Conservation (phyloP, 2,329 filamentous ascomycete genomes). For the Penicillium rolfsii region DNA sequence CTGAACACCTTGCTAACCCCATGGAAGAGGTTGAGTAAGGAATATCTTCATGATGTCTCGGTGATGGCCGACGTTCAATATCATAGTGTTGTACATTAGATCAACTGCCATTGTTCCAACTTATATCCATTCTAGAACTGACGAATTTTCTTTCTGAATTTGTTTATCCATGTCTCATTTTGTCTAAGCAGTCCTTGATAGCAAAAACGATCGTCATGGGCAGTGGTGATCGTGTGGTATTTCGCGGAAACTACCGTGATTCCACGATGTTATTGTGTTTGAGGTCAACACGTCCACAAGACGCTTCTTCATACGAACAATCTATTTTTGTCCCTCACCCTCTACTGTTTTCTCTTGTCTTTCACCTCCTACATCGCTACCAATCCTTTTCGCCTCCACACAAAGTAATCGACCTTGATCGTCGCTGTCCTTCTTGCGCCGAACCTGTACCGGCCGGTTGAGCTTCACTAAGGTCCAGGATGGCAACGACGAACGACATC, state of each 20-base stretch:
- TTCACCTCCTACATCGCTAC: background rate
- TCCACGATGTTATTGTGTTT: background rate
- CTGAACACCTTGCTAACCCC: slow-evolving; percentile 39
- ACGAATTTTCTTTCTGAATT: background rate
- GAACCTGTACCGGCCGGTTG: background rate
- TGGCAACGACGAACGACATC: background rate
- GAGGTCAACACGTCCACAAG: background rate
- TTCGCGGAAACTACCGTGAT: background rate
- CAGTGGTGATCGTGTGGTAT: background rate
- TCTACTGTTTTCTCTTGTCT: background rate
- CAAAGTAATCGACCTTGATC: background rate
- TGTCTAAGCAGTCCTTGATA: too few relatives aligned
- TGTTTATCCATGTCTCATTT: background rate
- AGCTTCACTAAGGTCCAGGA: background rate
- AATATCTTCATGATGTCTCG: background rate
- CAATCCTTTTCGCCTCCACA: background rate
- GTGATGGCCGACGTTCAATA: background rate
- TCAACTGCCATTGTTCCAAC: background rate
- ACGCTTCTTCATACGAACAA: background rate
- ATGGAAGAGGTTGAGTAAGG: slow-evolving; percentile 27
- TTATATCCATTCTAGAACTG: background rate
- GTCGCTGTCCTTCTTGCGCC: background rate
- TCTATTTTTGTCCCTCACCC: background rate
- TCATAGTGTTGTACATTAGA: slow-evolving; percentile 1
- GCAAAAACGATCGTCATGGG: too few relatives aligned